phyloP scores from a whole-genome alignment of 768 basidiomycete genomes.

The Amanita polypyramis region DNA sequence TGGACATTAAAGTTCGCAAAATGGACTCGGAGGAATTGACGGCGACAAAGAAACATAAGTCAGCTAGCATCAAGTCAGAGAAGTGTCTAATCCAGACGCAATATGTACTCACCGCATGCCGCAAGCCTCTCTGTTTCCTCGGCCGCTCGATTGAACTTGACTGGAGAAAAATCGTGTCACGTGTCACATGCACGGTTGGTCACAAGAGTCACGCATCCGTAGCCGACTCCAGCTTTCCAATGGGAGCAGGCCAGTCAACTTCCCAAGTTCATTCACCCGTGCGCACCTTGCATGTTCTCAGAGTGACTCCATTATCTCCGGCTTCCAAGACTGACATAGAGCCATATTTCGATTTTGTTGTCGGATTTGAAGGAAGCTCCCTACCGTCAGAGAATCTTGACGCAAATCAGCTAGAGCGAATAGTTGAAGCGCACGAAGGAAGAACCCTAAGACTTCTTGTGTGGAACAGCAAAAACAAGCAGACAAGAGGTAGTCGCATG shows the following conservation, averaged over 20 bases:
- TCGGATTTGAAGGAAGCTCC: conserved; percentile 75
- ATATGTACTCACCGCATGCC: conserved; percentile 44
- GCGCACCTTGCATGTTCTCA: conserved; percentile 75
- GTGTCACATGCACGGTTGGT: background rate
- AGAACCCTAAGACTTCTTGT: conserved; percentile 59
- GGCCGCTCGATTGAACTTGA: no score
- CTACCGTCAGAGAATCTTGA: conserved; percentile 48
- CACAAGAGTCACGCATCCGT: background rate
- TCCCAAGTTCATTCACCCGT: conserved; percentile 39
- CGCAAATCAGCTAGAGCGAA: conserved; percentile 60
- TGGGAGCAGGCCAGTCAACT: conserved; percentile 72
- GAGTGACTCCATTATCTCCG: conserved; percentile 84
- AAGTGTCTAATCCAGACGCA: background rate
- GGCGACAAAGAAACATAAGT: conserved; percentile 74
- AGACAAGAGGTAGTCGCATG: conserved; percentile 47
- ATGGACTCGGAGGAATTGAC: conserved; percentile 39
- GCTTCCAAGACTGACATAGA: conserved; percentile 78
- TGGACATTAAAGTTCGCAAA: conserved; percentile 18
- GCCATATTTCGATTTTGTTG: conserved; percentile 95
- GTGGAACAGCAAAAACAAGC: conserved; percentile 74
- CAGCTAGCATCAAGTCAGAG: conserved; percentile 24
- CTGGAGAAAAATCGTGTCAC: background rate
- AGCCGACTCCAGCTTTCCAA: conserved; percentile 14
- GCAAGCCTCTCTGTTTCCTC: conserved; percentile 20
- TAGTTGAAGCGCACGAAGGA: conserved; percentile 78